Evolutionary conservation across 352 stramenopile species (phyloP), one percentile per base, ranked within the genome.

Genomic region (Peronosclerospora sorghi): DNA sequence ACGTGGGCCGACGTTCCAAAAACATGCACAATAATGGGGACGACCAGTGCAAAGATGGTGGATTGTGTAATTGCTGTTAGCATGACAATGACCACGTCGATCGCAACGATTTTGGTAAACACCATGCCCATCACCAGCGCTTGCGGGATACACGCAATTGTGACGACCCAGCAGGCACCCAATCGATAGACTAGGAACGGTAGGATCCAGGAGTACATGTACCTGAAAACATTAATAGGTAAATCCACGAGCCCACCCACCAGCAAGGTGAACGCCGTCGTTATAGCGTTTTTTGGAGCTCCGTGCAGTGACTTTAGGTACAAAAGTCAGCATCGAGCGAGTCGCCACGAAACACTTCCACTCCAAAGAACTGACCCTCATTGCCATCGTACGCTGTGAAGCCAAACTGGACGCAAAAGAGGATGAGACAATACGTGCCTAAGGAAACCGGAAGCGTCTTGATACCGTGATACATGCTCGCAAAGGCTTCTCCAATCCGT

Each of bases 11-110:
- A 53, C n/a, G 58, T 58, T 1, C 76, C 76, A 19, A 82, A 77
- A 10, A 82, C 59, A 36, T 85, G 66, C 6, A 86, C 48, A 37
- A 84, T 79, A 10, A 88, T 48, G 2, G 73, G 76, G 12, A 89
- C 75, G 21, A 86, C 68, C 38, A 88, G 60, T 4, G 76, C 62
- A 29, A 84, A 83, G 17, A 85, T 38, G 2, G 68, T 80, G 4
- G 71, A 51, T 50, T 81, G 68, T 0, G 72, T 70, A 28, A 80
- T 65, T 23, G 59, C 56, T 28, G 58, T 76, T 20, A 64, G 27
- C 24, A 72, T 38, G 17, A 84, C 63, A 32, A 81, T 70, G 24
- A 59, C 15, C 15, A 82, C 58, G 45, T 81, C 64, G 19, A 80
- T 7, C 5, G 39, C 40, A 5, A 68, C 53, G 26, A 63, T 19